Evolutionary conservation across 2,329 filamentous ascomycete genomes (phyloP), one percentile per base, ranked within the genome.

Genomic region (Colletotrichum ledebouriae): DNA sequence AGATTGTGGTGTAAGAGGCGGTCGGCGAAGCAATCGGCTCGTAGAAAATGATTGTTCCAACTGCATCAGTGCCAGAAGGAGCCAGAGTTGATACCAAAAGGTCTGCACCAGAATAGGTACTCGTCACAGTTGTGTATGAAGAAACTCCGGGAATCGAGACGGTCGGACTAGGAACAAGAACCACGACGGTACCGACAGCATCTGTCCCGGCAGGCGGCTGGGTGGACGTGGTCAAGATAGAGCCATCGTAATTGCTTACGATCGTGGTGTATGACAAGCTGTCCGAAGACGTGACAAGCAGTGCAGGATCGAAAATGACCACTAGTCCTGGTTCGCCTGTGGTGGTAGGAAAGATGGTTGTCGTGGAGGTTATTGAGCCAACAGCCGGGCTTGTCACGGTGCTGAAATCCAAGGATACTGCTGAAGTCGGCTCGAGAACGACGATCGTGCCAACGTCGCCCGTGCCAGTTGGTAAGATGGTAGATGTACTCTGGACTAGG

Each of bases 401-500:
- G 12, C 49, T 67, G 25, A 63, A 66, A 6, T 20, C 49, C 17
- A 39, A 20, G 13, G 41, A 58, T 20, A 12, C 11, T 12, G 47
- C 20, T 6, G 20, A n/a, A 22, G 55, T 64, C 1, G 64, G 64
- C 22, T 57, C 59, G 6, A 58, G 20, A 6, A 67, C 22, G 25
- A 67, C 22, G 20, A 67, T 12, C 6, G 52, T 55, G 5, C 64
- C 64, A 3, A 37, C 25, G 2, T 44, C 57, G 5, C 58, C 37
- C 0, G 64, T 67, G 25, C 59, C 64, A 4, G 59, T 67, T 4
- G 64, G 59, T 13, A 63, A n/a, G 15, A 67, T 15, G 25, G 46
- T 60, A 20, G 58, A 39, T 15, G 46, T 39, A 29, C 44, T 50
- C 12, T 13, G 33, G 3, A 60, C 29, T 6, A 46, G 20, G 22